Evolutionary conservation across 208 protist genomes (phyloP), one percentile per base, ranked within the genome.

Genomic region (Trypanosoma congolense): DNA sequence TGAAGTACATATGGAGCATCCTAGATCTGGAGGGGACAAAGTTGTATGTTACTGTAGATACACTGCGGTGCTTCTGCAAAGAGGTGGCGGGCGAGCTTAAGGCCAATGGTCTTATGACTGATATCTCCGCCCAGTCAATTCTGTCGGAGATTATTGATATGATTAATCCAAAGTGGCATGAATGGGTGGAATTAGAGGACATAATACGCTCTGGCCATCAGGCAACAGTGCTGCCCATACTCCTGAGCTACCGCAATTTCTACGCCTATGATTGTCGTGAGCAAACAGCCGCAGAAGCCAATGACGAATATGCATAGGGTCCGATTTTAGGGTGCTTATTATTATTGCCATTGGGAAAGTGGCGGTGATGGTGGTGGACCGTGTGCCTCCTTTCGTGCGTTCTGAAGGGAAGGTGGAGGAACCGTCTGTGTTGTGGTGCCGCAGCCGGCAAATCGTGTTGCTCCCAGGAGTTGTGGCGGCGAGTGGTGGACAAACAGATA

Each of bases 191-290:
- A 12, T 59, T 92, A 14, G 70, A 84, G 4, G 88, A 95, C 61
- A 73, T 95, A 35, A 65, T 83, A 45, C 55, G 63, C 21, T 91
- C 77, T 16, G 85, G 83, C 0, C 88, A 95, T 61, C 82, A 90
- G 66, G 77, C 73, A 0, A 92, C 79, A 0, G 74, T 95, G 2
- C 71, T 95, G 4, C 82, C 85, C 18, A 85, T 95, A 44, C 64
- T 95, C 14, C 56, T 95, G 31, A 92, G 83, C 52, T 88, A 86
- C 56, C 69, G 77, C 4, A 90, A 86, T 58, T 95, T 95, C 41
- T 92, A 83, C 65, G 78, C 84, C 10, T 95, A 95, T 69, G 88
- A 95, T 69, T 90, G 75, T 43, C 77, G 88, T 18, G 88, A 95
- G 55, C 87, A 94, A 45, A 87, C 79, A 4, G 87, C 83, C 3